Evolutionary conservation across 2,329 filamentous ascomycete species (phyloP).

Genomic region (Blastomyces percursus): DNA sequence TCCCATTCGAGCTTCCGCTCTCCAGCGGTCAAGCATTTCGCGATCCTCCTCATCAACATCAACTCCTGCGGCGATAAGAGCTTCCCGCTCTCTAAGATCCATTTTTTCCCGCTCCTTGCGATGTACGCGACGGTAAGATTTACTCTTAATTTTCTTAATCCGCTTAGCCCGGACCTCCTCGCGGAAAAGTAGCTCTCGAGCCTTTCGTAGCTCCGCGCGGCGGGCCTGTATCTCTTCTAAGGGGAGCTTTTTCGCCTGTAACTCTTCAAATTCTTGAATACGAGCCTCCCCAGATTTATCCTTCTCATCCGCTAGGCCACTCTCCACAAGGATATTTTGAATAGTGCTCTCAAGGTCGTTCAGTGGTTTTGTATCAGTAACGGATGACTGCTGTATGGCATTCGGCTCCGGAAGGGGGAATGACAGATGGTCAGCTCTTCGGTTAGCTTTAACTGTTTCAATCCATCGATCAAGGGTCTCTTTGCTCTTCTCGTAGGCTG

Average conservation of each 20-base stretch:
- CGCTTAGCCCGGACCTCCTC: conserved; percentile 82
- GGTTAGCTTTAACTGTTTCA: conserved; percentile 89
- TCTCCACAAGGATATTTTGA: conserved; percentile 79
- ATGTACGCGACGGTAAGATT: conserved; percentile 84
- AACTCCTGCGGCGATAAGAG: conserved; percentile 48
- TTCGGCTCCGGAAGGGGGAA: conserved; percentile 74
- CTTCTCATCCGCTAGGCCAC: conserved; percentile 55
- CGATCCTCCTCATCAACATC: conserved; percentile 54
- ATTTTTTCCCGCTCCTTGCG: conserved; percentile 60
- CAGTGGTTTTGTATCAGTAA: conserved; percentile 50
- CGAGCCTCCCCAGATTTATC: conserved; percentile 52
- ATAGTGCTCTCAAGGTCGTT: conserved; percentile 81
- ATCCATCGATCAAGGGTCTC: conserved; percentile 84
- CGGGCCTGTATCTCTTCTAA: conserved; percentile 62
- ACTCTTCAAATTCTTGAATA: conserved; percentile 56
- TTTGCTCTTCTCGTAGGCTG: conserved; percentile 82
- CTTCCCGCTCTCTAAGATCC: conserved; percentile 47
- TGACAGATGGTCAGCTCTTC: conserved; percentile 75
- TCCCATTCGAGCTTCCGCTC: conserved; percentile 76
- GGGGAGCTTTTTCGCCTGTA: conserved; percentile 61
- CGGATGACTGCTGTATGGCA: conserved; percentile 44
- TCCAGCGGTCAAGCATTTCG: conserved; percentile 57
- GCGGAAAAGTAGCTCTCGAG: conserved; percentile 74
- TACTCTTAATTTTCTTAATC: conserved; percentile 99
- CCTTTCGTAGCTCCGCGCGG: conserved; percentile 62